These are phyloP conservation scores for Kalanchoe fedtschenkoi DNA, from an alignment of 164 flowering plant genomes.

Conservation along the genomic window DNA sequence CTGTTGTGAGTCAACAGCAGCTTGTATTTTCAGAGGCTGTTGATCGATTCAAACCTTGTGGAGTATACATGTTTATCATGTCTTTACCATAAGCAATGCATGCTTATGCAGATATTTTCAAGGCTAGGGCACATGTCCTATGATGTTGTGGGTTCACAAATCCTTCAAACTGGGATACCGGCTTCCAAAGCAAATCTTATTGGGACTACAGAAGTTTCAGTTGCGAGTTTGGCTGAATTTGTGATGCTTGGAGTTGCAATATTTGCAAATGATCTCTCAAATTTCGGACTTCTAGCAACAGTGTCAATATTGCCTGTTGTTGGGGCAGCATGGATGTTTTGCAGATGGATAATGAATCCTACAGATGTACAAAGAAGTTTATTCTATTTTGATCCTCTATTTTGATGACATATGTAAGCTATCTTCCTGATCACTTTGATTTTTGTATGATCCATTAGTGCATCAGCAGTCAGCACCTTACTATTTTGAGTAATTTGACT, in stretches of 20 bases:
- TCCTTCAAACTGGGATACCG: conserved; percentile 97
- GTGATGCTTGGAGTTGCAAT: conserved; percentile 87
- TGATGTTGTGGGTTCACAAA: conserved; percentile 86
- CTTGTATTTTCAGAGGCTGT: not conserved
- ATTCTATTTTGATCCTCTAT: conserved; percentile 50
- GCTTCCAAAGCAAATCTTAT: conserved; percentile 82
- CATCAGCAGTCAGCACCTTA: not conserved
- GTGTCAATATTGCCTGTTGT: conserved; percentile 80
- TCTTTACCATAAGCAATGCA: not conserved
- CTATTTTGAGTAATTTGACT: too few relatives aligned
- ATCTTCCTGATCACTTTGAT: not conserved
- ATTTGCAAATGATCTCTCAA: conserved; percentile 81
- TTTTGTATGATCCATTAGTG: not conserved
- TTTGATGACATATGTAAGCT: conserved; percentile 23
- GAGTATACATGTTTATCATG: not conserved
- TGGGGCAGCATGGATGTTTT: conserved; percentile 85
- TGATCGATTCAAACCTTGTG: not conserved
- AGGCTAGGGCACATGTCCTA: conserved; percentile 98
- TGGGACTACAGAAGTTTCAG: conserved; percentile 83
- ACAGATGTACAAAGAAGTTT: conserved; percentile 76
- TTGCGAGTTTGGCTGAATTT: conserved; percentile 90
- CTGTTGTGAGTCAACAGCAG: not conserved
- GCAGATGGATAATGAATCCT: conserved; percentile 74
- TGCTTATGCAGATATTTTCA: conserved; percentile 63
- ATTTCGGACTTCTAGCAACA: conserved; percentile 78